phyloP scores from a whole-genome alignment of 257 asterid species.

The Solanum tacnaense region DNA sequence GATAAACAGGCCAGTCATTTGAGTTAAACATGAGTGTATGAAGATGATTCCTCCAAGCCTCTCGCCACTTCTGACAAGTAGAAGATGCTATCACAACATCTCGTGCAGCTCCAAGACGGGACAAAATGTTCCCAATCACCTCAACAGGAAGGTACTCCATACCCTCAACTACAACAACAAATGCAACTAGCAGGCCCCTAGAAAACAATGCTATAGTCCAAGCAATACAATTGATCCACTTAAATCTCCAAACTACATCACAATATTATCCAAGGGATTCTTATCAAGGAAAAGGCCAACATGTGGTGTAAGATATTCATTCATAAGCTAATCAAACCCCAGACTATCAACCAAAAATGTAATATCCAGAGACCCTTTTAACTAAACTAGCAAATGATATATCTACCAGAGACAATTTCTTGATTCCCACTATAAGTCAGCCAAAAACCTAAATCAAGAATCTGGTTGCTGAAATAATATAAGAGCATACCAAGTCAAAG shows the following conservation, averaged over 20 bases:
- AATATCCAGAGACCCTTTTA: constrained; percentile 3
- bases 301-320: constrained; percentile 1
- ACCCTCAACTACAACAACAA: constrained; percentile 7
- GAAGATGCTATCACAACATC: constrained; percentile 83
- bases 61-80: constrained; percentile 75
- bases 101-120: constrained; percentile 72
- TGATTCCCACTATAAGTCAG: neutral
- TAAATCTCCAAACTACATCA: constrained; percentile 1
- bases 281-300: constrained; percentile 9
- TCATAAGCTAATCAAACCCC: constrained; percentile 8
- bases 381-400: neutral
- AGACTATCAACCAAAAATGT: constrained; percentile 1
- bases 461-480: neutral
- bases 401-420: neutral
- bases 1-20: constrained; percentile 75
- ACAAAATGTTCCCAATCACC: constrained; percentile 79
- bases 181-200: neutral
- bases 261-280: constrained; percentile 5
- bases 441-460: neutral
- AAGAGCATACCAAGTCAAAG: neutral
- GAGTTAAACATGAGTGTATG: constrained; percentile 63
- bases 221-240: constrained; percentile 10
- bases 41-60: constrained; percentile 78
- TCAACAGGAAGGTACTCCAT: constrained; percentile 91
- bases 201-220: constrained; percentile 6